Percentiles rank a stretch among this genome's conserved stretches.
Conservation (phyloP, 768 basidiomycete genomes). For the Termitomyces sp. region DNA sequence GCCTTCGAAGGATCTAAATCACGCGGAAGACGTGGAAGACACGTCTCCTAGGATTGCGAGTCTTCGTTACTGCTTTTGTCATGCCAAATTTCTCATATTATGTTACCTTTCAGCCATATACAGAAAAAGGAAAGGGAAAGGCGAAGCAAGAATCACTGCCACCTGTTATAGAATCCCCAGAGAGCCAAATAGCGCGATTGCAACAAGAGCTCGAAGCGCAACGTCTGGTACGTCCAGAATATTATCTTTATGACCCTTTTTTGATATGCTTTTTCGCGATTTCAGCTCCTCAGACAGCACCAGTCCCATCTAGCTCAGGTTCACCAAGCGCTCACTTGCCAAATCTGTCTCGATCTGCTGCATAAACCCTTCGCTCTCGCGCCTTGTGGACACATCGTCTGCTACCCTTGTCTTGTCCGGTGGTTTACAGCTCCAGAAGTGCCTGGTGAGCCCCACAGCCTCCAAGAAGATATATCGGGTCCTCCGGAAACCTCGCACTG, state of each 20-base stretch:
- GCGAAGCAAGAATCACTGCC: conserved; percentile 26
- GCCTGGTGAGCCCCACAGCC: conserved; percentile 1
- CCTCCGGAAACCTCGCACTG: conserved; percentile 34
- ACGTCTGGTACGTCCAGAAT: conserved; percentile 30
- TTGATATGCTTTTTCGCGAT: conserved; percentile 6
- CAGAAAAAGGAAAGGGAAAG: conserved; percentile 41
- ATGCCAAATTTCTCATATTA: not conserved
- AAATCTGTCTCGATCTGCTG: conserved; percentile 76
- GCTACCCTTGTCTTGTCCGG: conserved; percentile 66
- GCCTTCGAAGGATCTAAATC: conserved; percentile 3
- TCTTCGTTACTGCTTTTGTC: not conserved
- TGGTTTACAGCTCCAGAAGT: conserved; percentile 64
- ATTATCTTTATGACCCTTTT: not conserved
- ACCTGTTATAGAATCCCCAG: conserved; percentile 18
- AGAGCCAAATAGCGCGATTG: conserved; percentile 36
- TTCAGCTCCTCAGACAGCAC: conserved; percentile 51
- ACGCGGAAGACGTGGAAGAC: conserved; percentile 5
- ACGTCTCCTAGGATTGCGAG: conserved; percentile 21
- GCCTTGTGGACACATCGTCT: conserved; percentile 75
- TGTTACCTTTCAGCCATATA: conserved; percentile 20
- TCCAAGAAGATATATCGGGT: conserved; percentile 37
- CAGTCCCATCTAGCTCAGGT: conserved; percentile 51
- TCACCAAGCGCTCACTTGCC: conserved; percentile 68
- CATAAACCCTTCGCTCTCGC: conserved; percentile 72
- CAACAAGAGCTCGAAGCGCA: conserved; percentile 43